Base-by-base conservation (phyloP, 305 asterid species). In the Striga hermonthica region DNA sequence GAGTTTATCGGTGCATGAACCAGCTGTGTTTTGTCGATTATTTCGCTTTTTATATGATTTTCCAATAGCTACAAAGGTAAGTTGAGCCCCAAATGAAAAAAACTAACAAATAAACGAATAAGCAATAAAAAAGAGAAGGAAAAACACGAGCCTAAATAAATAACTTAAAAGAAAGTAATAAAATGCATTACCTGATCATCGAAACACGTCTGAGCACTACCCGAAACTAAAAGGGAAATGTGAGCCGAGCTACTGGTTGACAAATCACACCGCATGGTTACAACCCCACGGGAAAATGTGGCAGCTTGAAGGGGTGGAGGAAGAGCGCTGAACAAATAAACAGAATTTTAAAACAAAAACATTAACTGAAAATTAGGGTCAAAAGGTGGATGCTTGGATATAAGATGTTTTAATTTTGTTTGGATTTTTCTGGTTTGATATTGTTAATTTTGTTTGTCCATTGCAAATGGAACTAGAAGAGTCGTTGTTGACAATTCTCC, bases 261-360 rank as follows among this genome's bases (percentile, higher is more conserved):
- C 68, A 94, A 65, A 78, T 94, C 99, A 71, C 99, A 94, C 50
- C 96, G 79, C 99, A 94, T 94, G 7, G 98, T 94, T 60, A 94
- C 95, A 4, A 94, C 97, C 71, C 95, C 97, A 65, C 97, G 99
- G 59, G 97, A 90, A 82, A 94, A 83, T 55, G 89, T 79, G 71
- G 85, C 95, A 60, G 95, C 97, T 82, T 94, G 95, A 74, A 94
- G 97, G 35, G 97, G 99, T 60, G 99, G 99, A 69, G 99, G 99
- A 69, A 91, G 86, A 37, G 99, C 95, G 48, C 97, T 93, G 86
- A 60, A 81, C 28, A 40, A 75, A 15, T 64, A 14, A 57, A 60
- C 7, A 39, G 12, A 5, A 16, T 28, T 70, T 63, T 66, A 54
- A 78, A 74, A 62, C 41, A 41, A 44, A 16, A 22, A 60, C 31